phyloP scores from a whole-genome alignment of 2,329 filamentous ascomycete species.

The Alternaria sp. region DNA sequence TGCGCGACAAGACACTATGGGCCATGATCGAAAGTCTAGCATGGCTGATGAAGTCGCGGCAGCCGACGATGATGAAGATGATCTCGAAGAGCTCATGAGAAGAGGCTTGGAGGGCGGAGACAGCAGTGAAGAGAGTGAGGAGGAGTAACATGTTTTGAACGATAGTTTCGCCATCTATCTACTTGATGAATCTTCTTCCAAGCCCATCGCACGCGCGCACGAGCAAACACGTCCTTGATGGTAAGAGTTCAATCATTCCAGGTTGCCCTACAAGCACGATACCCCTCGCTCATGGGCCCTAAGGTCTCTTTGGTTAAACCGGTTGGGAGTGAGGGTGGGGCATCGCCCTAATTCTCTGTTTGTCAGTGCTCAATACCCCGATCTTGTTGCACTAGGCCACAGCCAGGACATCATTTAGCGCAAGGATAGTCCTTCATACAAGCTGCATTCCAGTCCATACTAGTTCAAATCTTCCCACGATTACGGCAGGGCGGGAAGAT shows the following conservation, averaged over 20 bases:
- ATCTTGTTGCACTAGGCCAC: not conserved
- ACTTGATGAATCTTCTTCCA: not conserved
- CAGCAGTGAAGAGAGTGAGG: slow-evolving; percentile 56
- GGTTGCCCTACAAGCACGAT: not conserved
- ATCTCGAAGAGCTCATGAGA: slow-evolving; percentile 57
- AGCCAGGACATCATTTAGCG: not conserved
- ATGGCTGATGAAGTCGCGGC: slow-evolving; percentile 18
- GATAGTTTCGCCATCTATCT: not conserved
- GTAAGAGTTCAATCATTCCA: too few relatives aligned
- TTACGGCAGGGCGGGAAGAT: not conserved
- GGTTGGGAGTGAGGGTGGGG: not conserved
- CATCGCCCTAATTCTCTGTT: not conserved
- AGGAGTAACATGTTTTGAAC: slow-evolving; percentile 41
- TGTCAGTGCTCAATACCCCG: not conserved
- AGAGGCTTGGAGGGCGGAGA: slow-evolving; percentile 51
- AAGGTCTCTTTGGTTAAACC: not conserved
- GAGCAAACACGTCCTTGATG: not conserved
- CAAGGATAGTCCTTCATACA: not conserved
- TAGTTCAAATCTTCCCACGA: not conserved
- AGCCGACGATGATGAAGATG: slow-evolving; percentile 50
- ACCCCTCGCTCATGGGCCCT: not conserved
- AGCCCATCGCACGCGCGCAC: not conserved
- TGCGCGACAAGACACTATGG: slow-evolving; percentile 24
- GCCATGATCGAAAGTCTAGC: slow-evolving; percentile 23
- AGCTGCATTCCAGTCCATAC: not conserved